These are phyloP conservation scores for Eucalyptus curtisii DNA, from an alignment of 345 rosid genomes.

Conservation along the genomic window DNA sequence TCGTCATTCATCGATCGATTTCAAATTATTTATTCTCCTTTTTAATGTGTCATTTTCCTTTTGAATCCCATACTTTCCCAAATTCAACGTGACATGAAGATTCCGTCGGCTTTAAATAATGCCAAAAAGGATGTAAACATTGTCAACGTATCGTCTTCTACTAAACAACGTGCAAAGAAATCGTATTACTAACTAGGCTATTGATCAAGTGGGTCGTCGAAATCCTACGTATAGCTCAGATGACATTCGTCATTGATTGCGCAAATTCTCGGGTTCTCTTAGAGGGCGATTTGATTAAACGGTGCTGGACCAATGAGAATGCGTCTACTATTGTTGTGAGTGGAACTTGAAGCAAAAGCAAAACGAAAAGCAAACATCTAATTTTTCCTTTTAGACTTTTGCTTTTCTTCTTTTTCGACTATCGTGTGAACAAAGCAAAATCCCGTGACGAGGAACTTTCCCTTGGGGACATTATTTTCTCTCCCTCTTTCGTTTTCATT, in stretches of 20 bases:
- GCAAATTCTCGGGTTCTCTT: background rate
- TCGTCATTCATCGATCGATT: background rate
- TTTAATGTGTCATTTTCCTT: background rate
- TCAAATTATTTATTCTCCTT: background rate
- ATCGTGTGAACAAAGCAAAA: background rate
- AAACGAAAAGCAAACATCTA: background rate
- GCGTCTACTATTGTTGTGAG: background rate
- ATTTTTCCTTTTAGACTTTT: background rate
- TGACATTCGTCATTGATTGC: background rate
- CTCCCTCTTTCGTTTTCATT: background rate
- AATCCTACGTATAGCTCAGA: background rate
- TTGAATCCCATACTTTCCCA: background rate
- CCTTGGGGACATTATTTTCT: background rate
- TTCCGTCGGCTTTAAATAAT: background rate
- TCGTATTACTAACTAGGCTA: background rate
- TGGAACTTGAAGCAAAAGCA: background rate
- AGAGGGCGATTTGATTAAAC: background rate
- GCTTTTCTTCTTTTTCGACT: background rate
- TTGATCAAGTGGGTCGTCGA: background rate
- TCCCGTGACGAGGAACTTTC: background rate
- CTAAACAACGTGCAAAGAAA: background rate
- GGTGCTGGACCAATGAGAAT: background rate
- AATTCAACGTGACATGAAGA: background rate
- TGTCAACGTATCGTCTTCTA: background rate
- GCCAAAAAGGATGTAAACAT: background rate